Conservation (phyloP, 768 basidiomycete species). For the Suillus clintonianus region DNA sequence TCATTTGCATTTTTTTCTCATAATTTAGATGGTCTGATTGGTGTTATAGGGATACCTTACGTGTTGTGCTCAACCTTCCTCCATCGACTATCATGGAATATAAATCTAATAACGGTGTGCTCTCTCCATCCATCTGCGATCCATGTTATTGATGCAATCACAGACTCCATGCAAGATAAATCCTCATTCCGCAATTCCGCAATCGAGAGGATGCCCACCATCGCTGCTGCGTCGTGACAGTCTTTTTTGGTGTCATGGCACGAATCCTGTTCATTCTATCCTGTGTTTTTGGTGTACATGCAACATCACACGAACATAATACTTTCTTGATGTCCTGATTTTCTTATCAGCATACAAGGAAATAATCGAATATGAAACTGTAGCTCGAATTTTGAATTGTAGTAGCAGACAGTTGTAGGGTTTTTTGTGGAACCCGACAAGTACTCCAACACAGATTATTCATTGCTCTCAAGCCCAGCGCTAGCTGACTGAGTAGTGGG, state of each 20-base stretch:
- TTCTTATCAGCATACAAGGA: conserved; percentile 3
- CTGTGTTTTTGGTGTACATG: conserved; percentile 1
- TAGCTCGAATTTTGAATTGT: conserved; percentile 1
- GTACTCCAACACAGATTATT: background rate
- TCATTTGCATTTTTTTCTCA: conserved; percentile 33
- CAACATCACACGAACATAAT: conserved; percentile 6
- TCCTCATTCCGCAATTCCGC: conserved; percentile 79
- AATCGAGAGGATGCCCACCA: conserved; percentile 43
- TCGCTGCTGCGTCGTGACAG: conserved; percentile 9
- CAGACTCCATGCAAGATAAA: conserved; percentile 89
- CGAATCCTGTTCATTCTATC: background rate
- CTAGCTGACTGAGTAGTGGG: too few relatives aligned
- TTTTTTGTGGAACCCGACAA: background rate
- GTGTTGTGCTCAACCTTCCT: conserved; percentile 74
- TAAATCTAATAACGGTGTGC: conserved; percentile 85
- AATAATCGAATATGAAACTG: background rate
- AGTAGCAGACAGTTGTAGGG: background rate
- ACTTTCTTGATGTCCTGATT: conserved; percentile 1
- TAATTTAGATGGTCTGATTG: background rate
- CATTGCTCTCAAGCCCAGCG: background rate
- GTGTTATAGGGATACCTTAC: conserved; percentile 71
- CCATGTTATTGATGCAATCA: background rate
- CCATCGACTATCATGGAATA: conserved; percentile 87
- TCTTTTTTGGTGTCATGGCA: background rate
- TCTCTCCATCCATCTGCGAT: background rate